A percentile compares a stretch with the other conserved stretches of the same genome.
These are phyloP conservation scores for Amesomyces nigricolor DNA, from an alignment of 2,329 filamentous ascomycete species.

Conservation along the genomic window DNA sequence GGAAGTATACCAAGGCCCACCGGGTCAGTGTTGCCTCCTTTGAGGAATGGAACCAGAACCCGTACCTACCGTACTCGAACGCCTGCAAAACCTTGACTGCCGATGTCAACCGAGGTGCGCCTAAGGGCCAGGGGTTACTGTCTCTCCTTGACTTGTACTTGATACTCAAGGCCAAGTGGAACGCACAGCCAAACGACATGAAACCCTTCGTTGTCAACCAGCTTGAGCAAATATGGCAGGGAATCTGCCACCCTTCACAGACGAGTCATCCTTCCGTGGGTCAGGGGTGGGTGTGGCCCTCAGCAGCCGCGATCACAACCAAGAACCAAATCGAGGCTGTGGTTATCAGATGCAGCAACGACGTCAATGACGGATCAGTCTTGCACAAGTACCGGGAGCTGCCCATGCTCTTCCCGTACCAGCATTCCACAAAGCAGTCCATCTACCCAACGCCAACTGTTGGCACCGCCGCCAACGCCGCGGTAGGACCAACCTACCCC, in stretches of 20 bases:
- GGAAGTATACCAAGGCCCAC: not conserved
- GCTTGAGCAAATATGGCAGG: conserved; percentile 1
- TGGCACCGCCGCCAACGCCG: not conserved
- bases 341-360: conserved; percentile 2
- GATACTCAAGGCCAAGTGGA: not conserved
- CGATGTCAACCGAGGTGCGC: not conserved
- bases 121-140: not conserved
- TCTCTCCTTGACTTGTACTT: not conserved
- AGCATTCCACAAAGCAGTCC: not conserved
- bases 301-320: not conserved
- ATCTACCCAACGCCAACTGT: not conserved
- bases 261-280: conserved; percentile 4
- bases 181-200: not conserved
- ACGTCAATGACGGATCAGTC: conserved; percentile 3
- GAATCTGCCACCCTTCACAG: conserved; percentile 4
- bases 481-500: not conserved
- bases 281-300: conserved; percentile 1
- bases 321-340: conserved; percentile 6
- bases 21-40: not conserved
- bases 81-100: not conserved
- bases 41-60: not conserved
- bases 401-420: not conserved
- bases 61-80: not conserved
- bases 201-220: not conserved
- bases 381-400: not conserved